These are phyloP conservation scores for Lizonia empirigonia DNA, from an alignment of 2,329 filamentous ascomycete species.

Conservation along the genomic window DNA sequence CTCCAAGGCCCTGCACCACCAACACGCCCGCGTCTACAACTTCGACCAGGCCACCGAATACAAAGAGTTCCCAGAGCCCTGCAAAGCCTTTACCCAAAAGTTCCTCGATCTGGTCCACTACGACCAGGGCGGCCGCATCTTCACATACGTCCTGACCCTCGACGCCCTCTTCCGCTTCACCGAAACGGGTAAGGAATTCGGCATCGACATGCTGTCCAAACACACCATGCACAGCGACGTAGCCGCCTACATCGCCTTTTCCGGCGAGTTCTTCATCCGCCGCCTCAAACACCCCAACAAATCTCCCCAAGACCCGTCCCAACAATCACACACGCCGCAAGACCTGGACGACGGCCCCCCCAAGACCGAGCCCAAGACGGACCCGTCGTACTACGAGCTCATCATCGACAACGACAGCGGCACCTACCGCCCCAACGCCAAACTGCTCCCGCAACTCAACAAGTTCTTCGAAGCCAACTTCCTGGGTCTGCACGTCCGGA, in stretches of 20 bases:
- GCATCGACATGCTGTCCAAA: constrained; percentile 90
- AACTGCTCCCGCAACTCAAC: constrained; percentile 73
- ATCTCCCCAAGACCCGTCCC: constrained; percentile 41
- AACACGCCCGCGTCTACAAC: constrained; percentile 88
- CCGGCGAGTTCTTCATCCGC: constrained; percentile 90
- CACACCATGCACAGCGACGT: constrained; percentile 98
- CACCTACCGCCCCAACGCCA: constrained; percentile 86
- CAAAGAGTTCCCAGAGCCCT: constrained; percentile 69
- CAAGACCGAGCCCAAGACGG: constrained; percentile 51
- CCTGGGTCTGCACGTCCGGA: constrained; percentile 74
- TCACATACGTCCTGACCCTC: constrained; percentile 89
- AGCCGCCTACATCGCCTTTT: constrained; percentile 86
- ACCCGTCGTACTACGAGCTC: constrained; percentile 74
- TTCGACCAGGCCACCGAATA: constrained; percentile 78
- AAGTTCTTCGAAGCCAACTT: constrained; percentile 74
- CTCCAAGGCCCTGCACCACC: constrained; percentile 85
- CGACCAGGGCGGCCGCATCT: constrained; percentile 82
- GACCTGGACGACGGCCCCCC: constrained; percentile 56
- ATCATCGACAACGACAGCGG: constrained; percentile 95
- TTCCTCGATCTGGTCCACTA: constrained; percentile 88
- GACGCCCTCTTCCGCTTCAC: constrained; percentile 89
- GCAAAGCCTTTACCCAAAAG: constrained; percentile 72
- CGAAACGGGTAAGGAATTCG: constrained; percentile 93
- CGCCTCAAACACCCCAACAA: constrained; percentile 61
- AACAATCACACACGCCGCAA: constrained; percentile 58